These are phyloP conservation scores for Psophocarpus tetragonolobus DNA, from an alignment of 306 rosid genomes.

Conservation along the genomic window DNA sequence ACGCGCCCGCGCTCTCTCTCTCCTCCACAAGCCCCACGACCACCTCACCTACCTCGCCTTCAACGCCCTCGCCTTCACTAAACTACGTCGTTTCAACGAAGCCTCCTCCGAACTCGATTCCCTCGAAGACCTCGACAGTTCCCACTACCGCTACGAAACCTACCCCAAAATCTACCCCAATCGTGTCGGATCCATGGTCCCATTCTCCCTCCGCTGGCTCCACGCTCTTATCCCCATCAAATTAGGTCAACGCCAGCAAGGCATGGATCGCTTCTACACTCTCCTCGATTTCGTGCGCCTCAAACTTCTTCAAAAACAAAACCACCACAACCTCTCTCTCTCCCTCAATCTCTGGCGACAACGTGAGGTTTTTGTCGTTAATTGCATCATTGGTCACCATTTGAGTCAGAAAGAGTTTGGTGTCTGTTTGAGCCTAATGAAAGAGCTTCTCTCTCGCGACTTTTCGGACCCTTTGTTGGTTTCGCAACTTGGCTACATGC, in stretches of 20 bases:
- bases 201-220: slow-evolving; percentile 90
- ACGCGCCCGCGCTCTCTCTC: slow-evolving; percentile 73
- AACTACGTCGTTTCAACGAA: slow-evolving; percentile 83
- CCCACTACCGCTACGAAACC: slow-evolving; percentile 66
- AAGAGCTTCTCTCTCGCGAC: slow-evolving; percentile 50
- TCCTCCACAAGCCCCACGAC: slow-evolving; percentile 83
- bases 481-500: slow-evolving; percentile 82
- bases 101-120: slow-evolving; percentile 81
- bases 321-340: not conserved
- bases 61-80: slow-evolving; percentile 79
- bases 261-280: slow-evolving; percentile 68
- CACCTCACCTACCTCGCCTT: slow-evolving; percentile 79
- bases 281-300: slow-evolving; percentile 67
- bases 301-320: slow-evolving; percentile 42
- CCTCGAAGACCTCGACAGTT: slow-evolving; percentile 67
- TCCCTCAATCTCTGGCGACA: slow-evolving; percentile 58
- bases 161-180: slow-evolving; percentile 64
- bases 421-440: slow-evolving; percentile 61
- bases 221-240: slow-evolving; percentile 69
- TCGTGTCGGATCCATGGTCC: slow-evolving; percentile 85
- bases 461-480: slow-evolving; percentile 55
- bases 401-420: slow-evolving; percentile 65
- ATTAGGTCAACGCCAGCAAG: slow-evolving; percentile 73
- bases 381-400: slow-evolving; percentile 74
- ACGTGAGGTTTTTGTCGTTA: slow-evolving; percentile 71